These are phyloP conservation scores for Beta macrorhiza DNA, from an alignment of 179 eudicot species.

Conservation along the genomic window DNA sequence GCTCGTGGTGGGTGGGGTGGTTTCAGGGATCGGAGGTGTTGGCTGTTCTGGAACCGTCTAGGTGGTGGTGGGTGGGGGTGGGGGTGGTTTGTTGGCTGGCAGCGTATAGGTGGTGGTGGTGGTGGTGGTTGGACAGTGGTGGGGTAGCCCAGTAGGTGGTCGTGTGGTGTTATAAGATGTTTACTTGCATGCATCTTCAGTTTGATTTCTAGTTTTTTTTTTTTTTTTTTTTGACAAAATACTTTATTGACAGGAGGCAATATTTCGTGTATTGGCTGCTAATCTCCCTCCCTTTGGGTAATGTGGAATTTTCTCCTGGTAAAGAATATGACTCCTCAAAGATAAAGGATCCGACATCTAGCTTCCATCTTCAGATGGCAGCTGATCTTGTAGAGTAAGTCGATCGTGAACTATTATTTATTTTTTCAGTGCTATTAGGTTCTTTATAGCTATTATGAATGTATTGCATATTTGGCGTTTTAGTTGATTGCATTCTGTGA, in stretches of 20 bases:
- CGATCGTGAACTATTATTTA: not conserved
- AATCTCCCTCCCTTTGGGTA: conserved; percentile 93
- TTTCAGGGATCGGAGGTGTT: no score
- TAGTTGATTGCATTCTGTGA: not conserved
- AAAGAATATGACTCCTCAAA: conserved; percentile 94
- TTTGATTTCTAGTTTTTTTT: not conserved
- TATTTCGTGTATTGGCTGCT: conserved; percentile 93
- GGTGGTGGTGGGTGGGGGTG: no score
- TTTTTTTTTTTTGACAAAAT: not conserved
- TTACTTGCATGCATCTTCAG: conserved; percentile 13
- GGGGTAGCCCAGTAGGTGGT: no score
- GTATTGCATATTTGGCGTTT: not conserved
- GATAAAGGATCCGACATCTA: conserved; percentile 71
- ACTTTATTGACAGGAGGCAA: conserved; percentile 63
- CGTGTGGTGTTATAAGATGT: not conserved
- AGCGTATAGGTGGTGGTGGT: no score
- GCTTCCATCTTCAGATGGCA: conserved; percentile 82
- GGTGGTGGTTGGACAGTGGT: no score
- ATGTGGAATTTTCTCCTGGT: conserved; percentile 88
- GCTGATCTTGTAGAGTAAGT: conserved; percentile 87
- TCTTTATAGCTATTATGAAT: not conserved
- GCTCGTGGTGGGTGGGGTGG: no score
- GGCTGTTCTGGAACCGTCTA: no score
- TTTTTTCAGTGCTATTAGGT: no score
- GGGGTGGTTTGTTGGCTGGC: no score